Conservation (phyloP, 768 basidiomycete species). For the Termitomyces titanicus region DNA sequence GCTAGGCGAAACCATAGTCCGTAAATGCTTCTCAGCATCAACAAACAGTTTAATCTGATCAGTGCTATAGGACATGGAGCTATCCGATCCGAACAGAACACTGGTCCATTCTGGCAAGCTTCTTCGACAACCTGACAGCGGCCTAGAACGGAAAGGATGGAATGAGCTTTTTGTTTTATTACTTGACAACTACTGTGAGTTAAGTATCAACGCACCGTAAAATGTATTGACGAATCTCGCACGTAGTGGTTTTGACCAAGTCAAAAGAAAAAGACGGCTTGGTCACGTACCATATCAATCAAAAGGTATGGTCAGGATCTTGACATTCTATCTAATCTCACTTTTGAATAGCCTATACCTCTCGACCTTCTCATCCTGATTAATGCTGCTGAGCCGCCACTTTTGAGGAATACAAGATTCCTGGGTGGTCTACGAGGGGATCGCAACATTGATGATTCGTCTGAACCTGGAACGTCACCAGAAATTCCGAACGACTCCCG, state of each 20-base stretch:
- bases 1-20: slow-evolving; percentile 63
- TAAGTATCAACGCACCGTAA: neutral
- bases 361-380: slow-evolving; percentile 84
- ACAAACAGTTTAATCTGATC: neutral
- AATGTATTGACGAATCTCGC: neutral
- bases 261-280: slow-evolving; percentile 71
- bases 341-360: slow-evolving; percentile 73
- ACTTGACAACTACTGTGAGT: slow-evolving; percentile 91
- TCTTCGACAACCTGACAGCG: slow-evolving; percentile 82
- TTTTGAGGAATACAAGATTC: slow-evolving; percentile 69
- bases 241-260: slow-evolving; percentile 83
- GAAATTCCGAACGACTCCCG: slow-evolving; percentile 53
- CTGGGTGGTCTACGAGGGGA: slow-evolving; percentile 55
- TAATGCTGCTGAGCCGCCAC: slow-evolving; percentile 75
- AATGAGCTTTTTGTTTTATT: slow-evolving; percentile 84
- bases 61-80: slow-evolving; percentile 70
- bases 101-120: slow-evolving; percentile 83
- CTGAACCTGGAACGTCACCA: slow-evolving; percentile 15
- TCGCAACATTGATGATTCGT: slow-evolving; percentile 19
- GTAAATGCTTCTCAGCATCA: slow-evolving; percentile 8
- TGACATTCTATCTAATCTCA: neutral
- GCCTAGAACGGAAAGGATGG: slow-evolving; percentile 87
- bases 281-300: slow-evolving; percentile 74
- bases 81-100: slow-evolving; percentile 77
- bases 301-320: slow-evolving; percentile 49